phyloP scores from a whole-genome alignment of 2,329 filamentous ascomycete species.

The Arthrobotrys pseudoclavata region DNA sequence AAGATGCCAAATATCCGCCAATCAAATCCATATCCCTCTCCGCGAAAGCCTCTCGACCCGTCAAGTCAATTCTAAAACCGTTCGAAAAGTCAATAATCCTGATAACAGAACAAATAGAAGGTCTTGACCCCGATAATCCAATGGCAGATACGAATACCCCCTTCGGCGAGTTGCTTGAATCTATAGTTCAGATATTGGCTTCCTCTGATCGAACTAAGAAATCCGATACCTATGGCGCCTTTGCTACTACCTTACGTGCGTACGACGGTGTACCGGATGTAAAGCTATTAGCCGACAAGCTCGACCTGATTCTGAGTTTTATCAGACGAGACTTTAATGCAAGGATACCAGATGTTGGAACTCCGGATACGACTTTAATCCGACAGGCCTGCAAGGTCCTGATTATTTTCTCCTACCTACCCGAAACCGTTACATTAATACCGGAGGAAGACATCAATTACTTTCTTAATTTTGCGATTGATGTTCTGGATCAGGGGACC shows the following conservation, averaged over 20 bases:
- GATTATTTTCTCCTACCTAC: slow-evolving; percentile 80
- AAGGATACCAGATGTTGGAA: slow-evolving; percentile 71
- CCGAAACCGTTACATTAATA: slow-evolving; percentile 77
- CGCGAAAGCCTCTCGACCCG: background rate
- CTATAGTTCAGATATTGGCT: slow-evolving; percentile 83
- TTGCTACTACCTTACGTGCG: slow-evolving; percentile 80
- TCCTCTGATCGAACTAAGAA: slow-evolving; percentile 79
- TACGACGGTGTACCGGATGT: slow-evolving; percentile 86
- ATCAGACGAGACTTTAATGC: slow-evolving; percentile 83
- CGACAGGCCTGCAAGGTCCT: slow-evolving; percentile 84
- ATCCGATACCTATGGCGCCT: slow-evolving; percentile 86
- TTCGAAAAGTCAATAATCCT: slow-evolving; percentile 68
- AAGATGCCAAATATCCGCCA: slow-evolving; percentile 45
- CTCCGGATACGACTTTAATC: slow-evolving; percentile 76
- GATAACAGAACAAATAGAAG: slow-evolving; percentile 64
- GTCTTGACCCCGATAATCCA: slow-evolving; percentile 69
- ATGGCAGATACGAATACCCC: slow-evolving; percentile 67
- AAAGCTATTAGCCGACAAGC: slow-evolving; percentile 79
- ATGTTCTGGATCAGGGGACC: slow-evolving; percentile 76
- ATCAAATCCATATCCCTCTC: slow-evolving; percentile 34
- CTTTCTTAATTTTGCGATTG: slow-evolving; percentile 84
- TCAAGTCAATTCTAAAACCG: slow-evolving; percentile 84
- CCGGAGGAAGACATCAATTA: slow-evolving; percentile 83
- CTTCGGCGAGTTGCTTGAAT: slow-evolving; percentile 86
- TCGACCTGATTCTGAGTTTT: slow-evolving; percentile 82